Evolutionary conservation across 257 asterid genomes (phyloP).

Genomic region (Solanum ossicruentum): DNA sequence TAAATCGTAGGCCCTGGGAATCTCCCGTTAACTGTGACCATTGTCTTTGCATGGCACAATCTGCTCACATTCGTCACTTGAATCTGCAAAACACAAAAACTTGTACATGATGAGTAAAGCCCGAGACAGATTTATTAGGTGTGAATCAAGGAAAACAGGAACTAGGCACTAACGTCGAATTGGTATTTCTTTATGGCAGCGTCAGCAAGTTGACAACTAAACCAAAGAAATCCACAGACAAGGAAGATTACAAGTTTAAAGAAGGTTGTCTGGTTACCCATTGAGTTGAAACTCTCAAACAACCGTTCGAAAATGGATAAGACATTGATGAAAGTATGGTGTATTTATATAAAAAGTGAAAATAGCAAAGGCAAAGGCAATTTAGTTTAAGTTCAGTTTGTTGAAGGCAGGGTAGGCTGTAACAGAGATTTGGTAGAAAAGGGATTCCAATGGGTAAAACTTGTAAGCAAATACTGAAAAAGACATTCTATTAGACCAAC

Average conservation of each 20-base stretch:
- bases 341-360: not conserved
- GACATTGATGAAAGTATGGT: not conserved
- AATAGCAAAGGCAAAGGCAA: not conserved
- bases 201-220: not conserved
- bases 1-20: not conserved
- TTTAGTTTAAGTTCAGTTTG: constrained; percentile 3
- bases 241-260: not conserved
- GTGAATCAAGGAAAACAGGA: not conserved
- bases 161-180: constrained; percentile 26
- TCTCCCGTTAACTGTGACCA: constrained; percentile 55
- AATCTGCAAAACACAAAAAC: constrained; percentile 12
- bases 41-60: constrained; percentile 44
- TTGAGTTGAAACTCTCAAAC: not conserved
- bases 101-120: not conserved
- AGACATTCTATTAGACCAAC: constrained; percentile 1
- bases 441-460: not conserved
- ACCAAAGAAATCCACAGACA: not conserved
- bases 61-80: constrained; percentile 53
- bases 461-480: constrained; percentile 19
- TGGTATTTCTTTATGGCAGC: constrained; percentile 45
- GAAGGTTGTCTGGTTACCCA: not conserved
- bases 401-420: constrained; percentile 3
- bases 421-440: constrained; percentile 4
- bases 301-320: not conserved
- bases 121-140: not conserved